Base-by-base conservation (phyloP, 2,329 filamentous ascomycete genomes). In the Cercospora canescens region DNA sequence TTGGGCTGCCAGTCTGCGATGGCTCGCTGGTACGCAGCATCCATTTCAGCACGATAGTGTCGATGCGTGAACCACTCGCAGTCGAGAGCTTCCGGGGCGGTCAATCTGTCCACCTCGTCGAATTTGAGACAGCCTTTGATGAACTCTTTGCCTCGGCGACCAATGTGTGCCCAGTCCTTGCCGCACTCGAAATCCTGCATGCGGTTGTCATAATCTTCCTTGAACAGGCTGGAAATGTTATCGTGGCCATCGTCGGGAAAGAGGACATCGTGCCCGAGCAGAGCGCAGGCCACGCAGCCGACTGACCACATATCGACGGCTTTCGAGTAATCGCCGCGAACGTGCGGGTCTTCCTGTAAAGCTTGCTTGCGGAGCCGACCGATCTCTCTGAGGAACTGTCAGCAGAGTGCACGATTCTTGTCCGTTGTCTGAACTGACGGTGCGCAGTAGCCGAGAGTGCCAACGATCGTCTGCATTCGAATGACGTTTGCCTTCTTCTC, bases 291-390 rank as follows among this genome's bases (percentile, higher is more conserved):
- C 2, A 89, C 79, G 55, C 81, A 82, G 6, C 87, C 87, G n/a
- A 89, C 71, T 0, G 87, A 86, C 87, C 87, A 89, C 74, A 89
- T 81, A 69, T 89, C 87, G 8, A 88, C 80, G 9, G 85, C 81
- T 71, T 84, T 83, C 30, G 84, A 86, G 73, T 89, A 89, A 2
- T 85, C 85, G 37, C 72, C 54, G 1, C 73, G 67, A 1, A 41
- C 35, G 21, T 68, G 64, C 7, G 64, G 52, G 24, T 63, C 59
- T 11, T 68, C 37, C 28, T 68, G 63, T 5, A 63, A 50, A 28
- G 65, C 59, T 14, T 67, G n/a, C 12, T 37, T 8, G 72, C 71
- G 28, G 73, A 75, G 32, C 65, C 66, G 14, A 63, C 68, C 66
- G 76, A 81, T 48, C 80, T 79, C 70, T 79, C 82, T 64, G 74